Evolutionary conservation across 169 alveolate species (phyloP), one percentile per base, ranked within the genome.

Genomic region (Cryptosporidium ryanae): DNA sequence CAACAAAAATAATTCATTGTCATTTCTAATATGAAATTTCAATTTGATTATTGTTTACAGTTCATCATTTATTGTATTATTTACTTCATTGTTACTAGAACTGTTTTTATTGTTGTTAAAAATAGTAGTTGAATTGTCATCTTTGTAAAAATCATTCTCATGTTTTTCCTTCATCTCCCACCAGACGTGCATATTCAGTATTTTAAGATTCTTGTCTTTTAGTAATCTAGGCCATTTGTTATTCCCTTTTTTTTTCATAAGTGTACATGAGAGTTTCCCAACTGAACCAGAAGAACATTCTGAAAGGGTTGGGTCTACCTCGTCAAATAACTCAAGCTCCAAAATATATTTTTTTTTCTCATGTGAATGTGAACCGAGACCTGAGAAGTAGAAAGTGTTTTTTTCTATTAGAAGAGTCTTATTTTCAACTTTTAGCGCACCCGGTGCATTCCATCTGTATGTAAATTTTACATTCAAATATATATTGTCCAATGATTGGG

Each of bases 401-500:
- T 92, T 83, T 17, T 84, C 64, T 31, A 94, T 91, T 46, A 90
- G 64, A 32, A 95, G 82, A 25, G 87, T 63, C 70, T 93, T 95
- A 64, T 93, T 91, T 25, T 91, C 94, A 54, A 95, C 94, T 31
- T 92, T 91, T 63, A 95, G 91, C 44, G 97, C 97, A 34, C 97
- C 98, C 7, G 99, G 99, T 23, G 98, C 93, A 91, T 96, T 97
- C 95, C 96, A 93, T 70, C 99, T 91, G 55, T 96, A 96, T 2
- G 99, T 96, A 91, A 96, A 97, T 91, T 97, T 97, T 32, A 97
- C 91, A 61, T 92, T 93, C 18, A 97, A 87, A 67, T 91, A 96
- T 17, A 96, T 90, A 50, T 93, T 92, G 64, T 94, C 92, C 23
- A 96, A 94, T 29, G 97, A 93, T 90, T 97, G 97, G 13, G 99